Base-by-base conservation (phyloP, 2,329 filamentous ascomycete genomes). In the Sporothrix humicola region DNA sequence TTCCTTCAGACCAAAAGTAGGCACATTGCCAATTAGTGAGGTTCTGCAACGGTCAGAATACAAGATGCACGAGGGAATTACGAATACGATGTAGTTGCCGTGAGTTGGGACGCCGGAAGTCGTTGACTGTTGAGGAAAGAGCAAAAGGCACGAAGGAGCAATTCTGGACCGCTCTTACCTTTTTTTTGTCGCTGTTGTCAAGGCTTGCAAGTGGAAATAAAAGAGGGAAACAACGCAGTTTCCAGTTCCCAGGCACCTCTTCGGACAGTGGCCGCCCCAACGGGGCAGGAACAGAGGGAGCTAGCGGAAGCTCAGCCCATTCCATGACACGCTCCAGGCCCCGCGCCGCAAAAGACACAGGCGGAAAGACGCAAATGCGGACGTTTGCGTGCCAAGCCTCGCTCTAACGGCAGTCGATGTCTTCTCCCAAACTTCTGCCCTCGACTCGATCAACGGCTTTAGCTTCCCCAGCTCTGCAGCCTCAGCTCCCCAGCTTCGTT, bases 371-470 rank as follows among this genome's bases (percentile, higher is more conserved):
- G 31, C 31, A 37, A 37, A 37, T 37, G 31, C 20, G 37, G 59
- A 46, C 59, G 59, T 46, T n/a, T 61, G 17, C 59, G 9, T 66
- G 44, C 63, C n/a, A 66, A 66, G 63, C 63, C 63, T 66, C 44
- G 12, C 63, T 31, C 63, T 26, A 50, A 50, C 20, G 12, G 20
- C 63, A 17, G 15, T 17, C 31, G 7, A 37, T 12, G 23, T 56
- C 20, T 56, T 26, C 9, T 56, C 31, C 31, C 31, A 37, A 37
- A 6, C 4, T 37, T 37, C 31, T 37, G 31, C 31, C 31, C 31
- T 10, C n/a, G n/a, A 13, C 46, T 17, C 52, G n/a, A 54, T 54
- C 52, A 17, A 7, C 52, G 7, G 8, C 52, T 48, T 8, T 48
- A 23, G n/a, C n/a, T 8, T 54, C n/a, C 52, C 52, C 52, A 26